Evolutionary conservation across 139 green algal species (phyloP).

Genomic region (Volvox reticuliferus): DNA sequence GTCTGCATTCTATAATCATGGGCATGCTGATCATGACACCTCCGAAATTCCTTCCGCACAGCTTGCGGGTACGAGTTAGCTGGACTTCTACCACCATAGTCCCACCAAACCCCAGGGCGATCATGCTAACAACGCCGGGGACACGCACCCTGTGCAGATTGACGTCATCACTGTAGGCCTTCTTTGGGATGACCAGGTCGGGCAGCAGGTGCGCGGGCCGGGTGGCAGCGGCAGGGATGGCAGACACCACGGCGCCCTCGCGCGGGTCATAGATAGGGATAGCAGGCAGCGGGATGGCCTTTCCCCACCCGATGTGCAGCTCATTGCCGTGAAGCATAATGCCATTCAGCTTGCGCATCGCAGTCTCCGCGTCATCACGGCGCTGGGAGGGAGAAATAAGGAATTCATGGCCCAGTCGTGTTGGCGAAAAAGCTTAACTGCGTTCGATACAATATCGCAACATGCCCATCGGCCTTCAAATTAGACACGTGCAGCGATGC

Average conservation of each 20-base stretch:
- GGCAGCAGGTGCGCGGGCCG: conserved; percentile 46
- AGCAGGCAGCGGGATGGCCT: conserved; percentile 86
- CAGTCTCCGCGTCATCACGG: conserved; percentile 78
- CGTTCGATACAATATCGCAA: too few species aligned
- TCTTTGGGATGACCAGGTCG: conserved; percentile 46
- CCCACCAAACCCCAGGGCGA: too few species aligned
- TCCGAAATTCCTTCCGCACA: too few species aligned
- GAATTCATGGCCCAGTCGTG: too few species aligned
- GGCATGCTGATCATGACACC: too few species aligned
- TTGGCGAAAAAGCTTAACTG: too few species aligned
- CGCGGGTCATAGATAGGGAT: conserved; percentile 79
- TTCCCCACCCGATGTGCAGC: conserved; percentile 95
- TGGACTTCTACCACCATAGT: too few species aligned
- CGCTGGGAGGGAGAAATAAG: conserved; percentile 55
- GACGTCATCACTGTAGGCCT: conserved; percentile 43
- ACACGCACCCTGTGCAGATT: conserved; percentile 36
- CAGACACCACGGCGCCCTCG: conserved; percentile 41
- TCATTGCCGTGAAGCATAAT: conserved; percentile 82
- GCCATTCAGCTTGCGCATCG: conserved; percentile 87
- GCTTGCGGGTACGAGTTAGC: too few species aligned
- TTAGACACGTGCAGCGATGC: too few species aligned
- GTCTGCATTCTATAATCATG: too few species aligned
- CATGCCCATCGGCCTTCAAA: too few species aligned
- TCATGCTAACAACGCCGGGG: too few species aligned
- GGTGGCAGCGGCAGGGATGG: conserved; percentile 44